These are phyloP conservation scores for Wilhelminamyces savonicus DNA, from an alignment of 805 yeast species.

Conservation along the genomic window DNA sequence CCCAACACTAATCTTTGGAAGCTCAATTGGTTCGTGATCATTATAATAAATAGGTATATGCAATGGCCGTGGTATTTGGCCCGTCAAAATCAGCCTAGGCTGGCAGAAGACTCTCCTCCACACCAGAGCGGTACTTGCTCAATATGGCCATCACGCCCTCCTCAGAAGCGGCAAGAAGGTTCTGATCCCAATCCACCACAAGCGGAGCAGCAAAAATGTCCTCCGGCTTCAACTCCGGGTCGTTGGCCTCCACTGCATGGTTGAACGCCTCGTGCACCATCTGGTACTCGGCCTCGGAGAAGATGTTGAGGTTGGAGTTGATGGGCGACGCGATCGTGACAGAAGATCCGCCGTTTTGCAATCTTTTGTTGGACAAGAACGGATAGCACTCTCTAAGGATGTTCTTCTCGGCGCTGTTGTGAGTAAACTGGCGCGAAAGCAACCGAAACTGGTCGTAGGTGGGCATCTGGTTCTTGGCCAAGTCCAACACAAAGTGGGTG, in stretches of 20 bases:
- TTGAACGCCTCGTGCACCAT: conserved; percentile 32
- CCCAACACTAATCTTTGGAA: too few relatives aligned
- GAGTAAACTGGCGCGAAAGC: conserved; percentile 20
- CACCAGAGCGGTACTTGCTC: conserved; percentile 27
- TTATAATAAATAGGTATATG: too few relatives aligned
- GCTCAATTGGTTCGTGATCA: too few relatives aligned
- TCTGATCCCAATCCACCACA: conserved; percentile 43
- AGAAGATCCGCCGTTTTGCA: conserved; percentile 6
- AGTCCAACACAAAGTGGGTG: conserved; percentile 27
- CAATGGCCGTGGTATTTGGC: too few relatives aligned
- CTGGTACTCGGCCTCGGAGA: conserved; percentile 32
- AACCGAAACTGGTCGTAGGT: conserved; percentile 34
- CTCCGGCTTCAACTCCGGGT: conserved; percentile 22
- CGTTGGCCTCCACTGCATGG: conserved; percentile 14
- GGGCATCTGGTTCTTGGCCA: conserved; percentile 34
- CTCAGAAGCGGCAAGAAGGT: conserved; percentile 33
- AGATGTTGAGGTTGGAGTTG: conserved; percentile 21
- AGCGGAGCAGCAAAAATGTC: conserved; percentile 35
- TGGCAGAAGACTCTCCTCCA: too few relatives aligned
- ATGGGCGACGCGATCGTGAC: conserved; percentile 15
- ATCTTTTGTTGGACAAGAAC: conserved; percentile 23
- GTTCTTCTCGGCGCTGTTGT: conserved; percentile 16
- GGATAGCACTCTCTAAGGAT: conserved; percentile 30
- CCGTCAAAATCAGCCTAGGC: too few relatives aligned
- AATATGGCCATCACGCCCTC: conserved; percentile 22